Percentiles rank a stretch among this genome's conserved stretches.
Evolutionary conservation across 2,329 filamentous ascomycete species (phyloP).

Genomic region (Metarhizium anisopliae): DNA sequence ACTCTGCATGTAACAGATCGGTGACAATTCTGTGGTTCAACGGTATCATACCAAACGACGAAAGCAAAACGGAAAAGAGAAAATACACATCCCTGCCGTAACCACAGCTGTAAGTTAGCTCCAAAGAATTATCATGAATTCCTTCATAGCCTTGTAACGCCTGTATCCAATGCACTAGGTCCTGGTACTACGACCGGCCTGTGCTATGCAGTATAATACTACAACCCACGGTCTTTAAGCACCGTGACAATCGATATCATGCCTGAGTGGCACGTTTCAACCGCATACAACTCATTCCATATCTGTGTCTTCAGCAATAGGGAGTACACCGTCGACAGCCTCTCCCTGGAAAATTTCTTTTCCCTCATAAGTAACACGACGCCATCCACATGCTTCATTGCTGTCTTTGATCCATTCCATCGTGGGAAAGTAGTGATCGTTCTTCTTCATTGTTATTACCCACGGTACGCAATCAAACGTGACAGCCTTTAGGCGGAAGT

Average conservation of each 20-base stretch:
- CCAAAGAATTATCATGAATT: conserved; percentile 21
- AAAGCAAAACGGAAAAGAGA: neutral
- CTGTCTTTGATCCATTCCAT: conserved; percentile 61
- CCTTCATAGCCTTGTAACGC: conserved; percentile 28
- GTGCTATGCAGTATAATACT: neutral
- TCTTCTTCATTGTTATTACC: conserved; percentile 99
- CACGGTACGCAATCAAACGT: conserved; percentile 98
- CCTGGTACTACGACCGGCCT: conserved; percentile 10
- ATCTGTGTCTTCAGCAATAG: conserved; percentile 33
- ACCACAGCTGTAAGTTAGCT: conserved; percentile 17
- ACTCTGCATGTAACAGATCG: neutral
- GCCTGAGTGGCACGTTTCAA: neutral
- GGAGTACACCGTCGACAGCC: conserved; percentile 37
- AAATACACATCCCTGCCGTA: conserved; percentile 5
- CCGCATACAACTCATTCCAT: conserved; percentile 23
- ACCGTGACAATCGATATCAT: neutral
- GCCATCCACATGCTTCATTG: conserved; percentile 52
- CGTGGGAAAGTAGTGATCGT: conserved; percentile 85
- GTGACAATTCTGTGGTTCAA: neutral
- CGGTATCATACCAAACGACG: neutral
- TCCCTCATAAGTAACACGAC: conserved; percentile 52
- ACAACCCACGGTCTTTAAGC: neutral
- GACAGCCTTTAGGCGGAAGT: conserved; percentile 94
- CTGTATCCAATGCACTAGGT: conserved; percentile 13
- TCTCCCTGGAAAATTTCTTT: conserved; percentile 45